Conservation (phyloP, 2,329 filamentous ascomycete species). For the Penicillium sp. region DNA sequence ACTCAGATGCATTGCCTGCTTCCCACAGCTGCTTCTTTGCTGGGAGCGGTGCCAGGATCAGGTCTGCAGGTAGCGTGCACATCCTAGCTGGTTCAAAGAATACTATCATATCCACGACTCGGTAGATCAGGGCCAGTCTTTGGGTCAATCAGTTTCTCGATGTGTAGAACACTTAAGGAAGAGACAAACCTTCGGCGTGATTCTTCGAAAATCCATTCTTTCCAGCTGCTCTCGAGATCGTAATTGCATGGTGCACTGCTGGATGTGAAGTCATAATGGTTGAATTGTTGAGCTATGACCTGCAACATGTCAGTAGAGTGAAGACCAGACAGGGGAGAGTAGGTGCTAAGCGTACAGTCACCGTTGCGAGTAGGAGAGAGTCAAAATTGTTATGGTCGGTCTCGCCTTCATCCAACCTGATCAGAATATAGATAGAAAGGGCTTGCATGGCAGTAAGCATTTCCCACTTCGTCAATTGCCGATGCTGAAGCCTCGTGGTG, state of each 20-base stretch:
- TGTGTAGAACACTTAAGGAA: not conserved
- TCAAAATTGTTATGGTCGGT: slow-evolving; percentile 47
- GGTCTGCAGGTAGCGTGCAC: slow-evolving; percentile 36
- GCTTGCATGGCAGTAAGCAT: slow-evolving; percentile 47
- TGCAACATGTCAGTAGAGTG: slow-evolving; percentile 1
- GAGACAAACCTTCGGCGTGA: slow-evolving; percentile 28
- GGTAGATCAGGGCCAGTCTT: slow-evolving; percentile 43
- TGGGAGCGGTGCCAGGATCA: slow-evolving; percentile 46
- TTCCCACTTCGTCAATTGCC: slow-evolving; percentile 37
- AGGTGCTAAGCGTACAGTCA: slow-evolving; percentile 31
- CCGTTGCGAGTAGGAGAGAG: slow-evolving; percentile 34
- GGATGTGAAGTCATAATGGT: not conserved
- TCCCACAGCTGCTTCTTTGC: slow-evolving; percentile 47
- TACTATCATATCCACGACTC: slow-evolving; percentile 44
- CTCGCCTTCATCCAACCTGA: slow-evolving; percentile 46
- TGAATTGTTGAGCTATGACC: slow-evolving; percentile 4
- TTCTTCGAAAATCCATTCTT: slow-evolving; percentile 45
- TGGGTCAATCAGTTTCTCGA: not conserved
- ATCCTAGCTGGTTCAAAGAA: slow-evolving; percentile 43
- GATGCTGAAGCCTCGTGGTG: slow-evolving; percentile 21
- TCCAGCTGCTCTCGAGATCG: slow-evolving; percentile 32
- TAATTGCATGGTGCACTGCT: slow-evolving; percentile 9
- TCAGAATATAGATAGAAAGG: slow-evolving; percentile 45
- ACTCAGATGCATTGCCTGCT: slow-evolving; percentile 35
- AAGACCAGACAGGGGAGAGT: not conserved